Evolutionary conservation across 2,329 filamentous ascomycete genomes (phyloP), one percentile per base, ranked within the genome.

Genomic region (Xylariaceae sp.): DNA sequence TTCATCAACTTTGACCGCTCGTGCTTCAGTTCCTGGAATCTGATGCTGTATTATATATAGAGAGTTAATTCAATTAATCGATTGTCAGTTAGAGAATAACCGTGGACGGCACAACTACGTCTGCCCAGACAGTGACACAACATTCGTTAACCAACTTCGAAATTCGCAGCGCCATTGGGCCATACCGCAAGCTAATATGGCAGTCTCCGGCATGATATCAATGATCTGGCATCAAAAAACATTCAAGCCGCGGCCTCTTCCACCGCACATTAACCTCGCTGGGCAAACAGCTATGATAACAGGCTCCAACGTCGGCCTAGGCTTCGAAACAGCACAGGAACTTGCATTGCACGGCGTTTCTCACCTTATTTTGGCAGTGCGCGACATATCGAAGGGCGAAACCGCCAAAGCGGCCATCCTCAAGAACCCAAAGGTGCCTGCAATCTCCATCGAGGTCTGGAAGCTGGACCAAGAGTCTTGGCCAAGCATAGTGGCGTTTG

Each of bases 401-500:
- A 40, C 17, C 7, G 29, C 45, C 2, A 44, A 44, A 16, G 23
- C 20, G 6, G 12, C 11, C 10, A 40, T 48, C 16, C 19, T 42
- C 20, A 38, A 41, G 35, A 41, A 29, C 27, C 25, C 11, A 16
- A 19, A 27, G 22, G 41, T 44, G n/a, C 37, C 32, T 5, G 25
- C 40, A 10, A 22, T 27, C 19, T 42, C 29, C 3, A 29, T 54
- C 29, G 48, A 54, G n/a, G 45, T 52, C 23, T 54, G 51, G 49
- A 33, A 22, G 5, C 19, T 54, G 6, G 51, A 55, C 20, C 47
- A 54, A 17, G 54, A 53, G 17, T 50, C 49, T 7, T 52, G 40
- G n/a, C 25, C 37, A 27, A 50, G 53, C 40, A 42, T 54, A 11
- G 25, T 44, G 1, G 42, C 44, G 20, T 53, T 55, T 25, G 54